These are phyloP conservation scores for Cantharellus anzutake DNA, from an alignment of 768 basidiomycete species.

Conservation along the genomic window DNA sequence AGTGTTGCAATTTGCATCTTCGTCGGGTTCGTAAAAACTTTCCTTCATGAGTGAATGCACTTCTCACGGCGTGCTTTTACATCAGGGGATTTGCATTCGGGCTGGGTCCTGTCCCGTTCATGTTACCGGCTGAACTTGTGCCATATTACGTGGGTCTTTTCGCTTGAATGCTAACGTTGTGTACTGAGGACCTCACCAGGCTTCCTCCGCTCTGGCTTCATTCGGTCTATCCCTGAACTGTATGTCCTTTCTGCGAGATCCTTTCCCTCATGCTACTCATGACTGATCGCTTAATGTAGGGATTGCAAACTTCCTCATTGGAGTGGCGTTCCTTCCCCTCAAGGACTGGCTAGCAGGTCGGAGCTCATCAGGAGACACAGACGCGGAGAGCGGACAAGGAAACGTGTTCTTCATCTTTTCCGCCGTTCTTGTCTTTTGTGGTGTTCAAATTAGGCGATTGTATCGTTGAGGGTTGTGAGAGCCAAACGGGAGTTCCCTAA, in stretches of 20 bases:
- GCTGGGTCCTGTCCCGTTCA: conserved; percentile 81
- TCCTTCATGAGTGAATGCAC: background rate
- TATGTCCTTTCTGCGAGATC: background rate
- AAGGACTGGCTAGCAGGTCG: conserved; percentile 46
- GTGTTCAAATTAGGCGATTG: background rate
- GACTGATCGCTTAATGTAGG: conserved; percentile 24
- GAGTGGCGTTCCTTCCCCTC: conserved; percentile 68
- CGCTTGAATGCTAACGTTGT: background rate
- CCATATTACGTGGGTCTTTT: conserved; percentile 42
- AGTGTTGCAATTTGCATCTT: conserved; percentile 5
- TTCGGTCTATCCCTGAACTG: background rate
- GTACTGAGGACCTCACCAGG: background rate
- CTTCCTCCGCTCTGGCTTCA: background rate
- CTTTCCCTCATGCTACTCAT: background rate
- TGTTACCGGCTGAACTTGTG: conserved; percentile 81
- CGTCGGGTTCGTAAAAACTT: conserved; percentile 1
- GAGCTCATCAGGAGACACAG: too few species aligned
- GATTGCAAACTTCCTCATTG: conserved; percentile 72
- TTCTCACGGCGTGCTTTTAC: background rate
- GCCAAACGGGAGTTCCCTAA: too few species aligned
- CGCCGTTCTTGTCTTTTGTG: background rate
- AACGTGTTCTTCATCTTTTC: background rate
- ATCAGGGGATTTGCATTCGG: conserved; percentile 72
- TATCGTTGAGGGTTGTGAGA: background rate
- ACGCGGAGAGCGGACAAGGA: conserved; percentile 18